Evolutionary conservation across 495 filamentous ascomycete species (phyloP), one percentile per base, ranked within the genome.

Genomic region (Terfezia boudieri): DNA sequence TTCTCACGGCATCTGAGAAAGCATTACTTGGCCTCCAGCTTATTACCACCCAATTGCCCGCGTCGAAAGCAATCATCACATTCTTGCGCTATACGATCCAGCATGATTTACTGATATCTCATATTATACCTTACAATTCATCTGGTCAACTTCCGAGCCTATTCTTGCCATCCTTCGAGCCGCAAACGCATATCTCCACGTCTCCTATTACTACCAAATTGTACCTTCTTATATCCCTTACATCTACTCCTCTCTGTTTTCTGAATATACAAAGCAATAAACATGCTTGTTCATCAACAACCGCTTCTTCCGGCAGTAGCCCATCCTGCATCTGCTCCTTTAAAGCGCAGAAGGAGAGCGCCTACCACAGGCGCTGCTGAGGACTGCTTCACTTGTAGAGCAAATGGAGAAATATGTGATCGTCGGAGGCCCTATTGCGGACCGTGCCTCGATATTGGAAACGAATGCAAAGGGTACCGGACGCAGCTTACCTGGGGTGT

Each of bases 401-500:
- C 86, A 64, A 76, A 80, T 59, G 79, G 80, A 52, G 74, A 77
- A 53, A 83, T 84, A 66, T 98, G 90, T 70, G 90, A 98, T 69
- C 79, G 90, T 52, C 78, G 85, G 65, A 76, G 90, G 59, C 90
- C 90, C 12, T 98, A 95, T 67, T 98, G 90, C 67, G 86, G 85
- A 49, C 88, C 86, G 66, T 98, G 90, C 68, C 75, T 98, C 51
- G 87, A 94, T 54, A 71, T 81, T 56, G 84, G 86, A 55, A 89
- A 85, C 64, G 86, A 93, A 66, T 98, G 90, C 71, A 86, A 84
- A 48, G 90, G 90, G 57, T 98, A 98, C 73, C 90, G 92, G 70
- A 96, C 90, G 20, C 85, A 87, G 50, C 76, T 98, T 71, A 98
- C 90, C 37, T 98, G 90, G 90, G 90, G 89, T 11, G 83, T 98